Evolutionary conservation across 352 stramenopile species (phyloP).

Genomic region (Phytophthora sansomeana): DNA sequence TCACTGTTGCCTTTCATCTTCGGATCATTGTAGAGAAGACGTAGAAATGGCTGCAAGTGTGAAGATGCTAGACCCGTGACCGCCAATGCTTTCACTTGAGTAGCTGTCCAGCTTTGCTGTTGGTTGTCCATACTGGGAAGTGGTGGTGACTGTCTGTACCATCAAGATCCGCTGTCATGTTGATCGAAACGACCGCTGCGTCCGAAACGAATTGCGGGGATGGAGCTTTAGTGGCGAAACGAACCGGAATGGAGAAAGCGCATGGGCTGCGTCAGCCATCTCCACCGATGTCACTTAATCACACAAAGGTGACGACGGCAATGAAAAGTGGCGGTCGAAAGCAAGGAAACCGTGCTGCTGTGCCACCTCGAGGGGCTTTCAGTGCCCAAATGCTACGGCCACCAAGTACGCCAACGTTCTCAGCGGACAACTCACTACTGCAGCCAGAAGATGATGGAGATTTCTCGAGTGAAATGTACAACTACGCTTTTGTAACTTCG

Average conservation of each 20-base stretch:
- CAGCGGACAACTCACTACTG: constrained; percentile 9
- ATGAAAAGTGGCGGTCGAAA: constrained; percentile 11
- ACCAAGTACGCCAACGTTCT: constrained; percentile 27
- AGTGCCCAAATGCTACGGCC: constrained; percentile 46
- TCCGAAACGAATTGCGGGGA: constrained; percentile 11
- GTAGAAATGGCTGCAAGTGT: constrained; percentile 55
- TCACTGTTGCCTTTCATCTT: constrained; percentile 8
- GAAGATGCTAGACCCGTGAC: constrained; percentile 52
- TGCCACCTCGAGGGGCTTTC: constrained; percentile 47
- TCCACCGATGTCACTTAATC: constrained; percentile 2
- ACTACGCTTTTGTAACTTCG: constrained; percentile 25
- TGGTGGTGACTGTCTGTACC: constrained; percentile 1
- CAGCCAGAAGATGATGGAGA: constrained; percentile 14
- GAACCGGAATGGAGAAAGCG: constrained; percentile 29
- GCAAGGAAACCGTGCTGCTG: neutral
- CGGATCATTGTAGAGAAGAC: constrained; percentile 53
- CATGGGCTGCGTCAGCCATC: constrained; percentile 25
- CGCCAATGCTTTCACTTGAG: constrained; percentile 40
- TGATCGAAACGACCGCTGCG: constrained; percentile 24
- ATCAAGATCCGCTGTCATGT: constrained; percentile 28
- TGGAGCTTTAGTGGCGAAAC: constrained; percentile 10
- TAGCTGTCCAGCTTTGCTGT: constrained; percentile 32
- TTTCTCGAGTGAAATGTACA: constrained; percentile 6
- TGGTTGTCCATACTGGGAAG: constrained; percentile 8
- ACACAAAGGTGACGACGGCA: neutral